Evolutionary conservation across 2,329 filamentous ascomycete genomes (phyloP).

Genomic region (Arthrobotrys conoides): DNA sequence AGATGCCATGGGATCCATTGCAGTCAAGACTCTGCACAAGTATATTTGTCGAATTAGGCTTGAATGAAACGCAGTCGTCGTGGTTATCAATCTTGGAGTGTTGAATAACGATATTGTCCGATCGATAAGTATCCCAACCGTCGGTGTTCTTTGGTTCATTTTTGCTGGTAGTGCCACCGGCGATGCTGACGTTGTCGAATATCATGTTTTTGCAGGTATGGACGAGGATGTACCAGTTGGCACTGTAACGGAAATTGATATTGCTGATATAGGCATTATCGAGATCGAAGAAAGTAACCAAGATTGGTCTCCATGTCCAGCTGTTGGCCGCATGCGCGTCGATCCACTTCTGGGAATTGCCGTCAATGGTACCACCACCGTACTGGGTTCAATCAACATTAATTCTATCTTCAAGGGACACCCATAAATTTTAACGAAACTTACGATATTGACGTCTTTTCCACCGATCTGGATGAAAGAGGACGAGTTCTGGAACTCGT

Average conservation of each 20-base stretch:
- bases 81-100: conserved; percentile 76
- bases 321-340: conserved; percentile 74
- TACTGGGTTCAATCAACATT: conserved; percentile 67
- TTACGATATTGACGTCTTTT: conserved; percentile 77
- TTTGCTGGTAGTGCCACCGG: conserved; percentile 70
- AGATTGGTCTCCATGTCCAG: conserved; percentile 71
- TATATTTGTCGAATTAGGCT: conserved; percentile 79
- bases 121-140: conserved; percentile 75
- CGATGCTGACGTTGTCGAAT: conserved; percentile 75
- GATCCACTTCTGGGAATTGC: conserved; percentile 77
- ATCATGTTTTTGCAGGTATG: conserved; percentile 77
- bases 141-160: conserved; percentile 77
- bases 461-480: conserved; percentile 79
- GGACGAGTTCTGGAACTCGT: conserved; percentile 76
- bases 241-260: conserved; percentile 74
- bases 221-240: conserved; percentile 76
- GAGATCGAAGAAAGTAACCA: conserved; percentile 74
- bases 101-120: conserved; percentile 76
- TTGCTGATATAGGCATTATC: conserved; percentile 74
- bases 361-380: conserved; percentile 72
- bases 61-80: conserved; percentile 82
- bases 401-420: too few species aligned
- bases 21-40: conserved; percentile 77
- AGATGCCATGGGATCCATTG: conserved; percentile 80
- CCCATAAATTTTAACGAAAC: too few species aligned